Conservation (phyloP, 1,284 basidiomycete genomes). For the Apiotrichum porosum region DNA sequence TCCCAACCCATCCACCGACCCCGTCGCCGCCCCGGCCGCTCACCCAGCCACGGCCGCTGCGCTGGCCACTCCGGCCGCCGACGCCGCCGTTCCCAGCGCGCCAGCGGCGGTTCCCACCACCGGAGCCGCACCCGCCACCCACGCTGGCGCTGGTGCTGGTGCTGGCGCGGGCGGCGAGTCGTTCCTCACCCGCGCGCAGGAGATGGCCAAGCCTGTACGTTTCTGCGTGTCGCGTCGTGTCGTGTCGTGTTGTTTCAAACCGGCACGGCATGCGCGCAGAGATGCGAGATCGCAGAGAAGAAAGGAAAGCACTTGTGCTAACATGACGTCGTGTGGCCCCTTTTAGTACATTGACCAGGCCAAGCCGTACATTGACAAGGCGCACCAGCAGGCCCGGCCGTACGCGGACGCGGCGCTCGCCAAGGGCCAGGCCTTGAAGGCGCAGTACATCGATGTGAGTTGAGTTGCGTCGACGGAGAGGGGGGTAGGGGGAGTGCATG, state of each 20-base stretch:
- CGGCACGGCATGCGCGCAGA: too few species aligned
- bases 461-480: background rate
- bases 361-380: conserved; percentile 30
- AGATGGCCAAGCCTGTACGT: conserved; percentile 35
- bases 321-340: too few species aligned
- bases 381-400: conserved; percentile 28
- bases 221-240: too few species aligned
- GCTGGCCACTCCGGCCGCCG: conserved; percentile 27
- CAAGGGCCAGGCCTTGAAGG: conserved; percentile 38
- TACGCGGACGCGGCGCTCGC: conserved; percentile 40
- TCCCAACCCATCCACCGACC: background rate
- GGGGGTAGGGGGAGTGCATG: background rate
- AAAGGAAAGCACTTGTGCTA: too few species aligned
- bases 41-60: background rate
- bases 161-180: conserved; percentile 27
- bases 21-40: conserved; percentile 3
- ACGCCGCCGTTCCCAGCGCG: conserved; percentile 19
- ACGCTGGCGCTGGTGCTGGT: conserved; percentile 6
- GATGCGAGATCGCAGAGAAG: too few species aligned
- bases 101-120: background rate
- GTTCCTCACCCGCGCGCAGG: conserved; percentile 31
- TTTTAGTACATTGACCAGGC: conserved; percentile 27
- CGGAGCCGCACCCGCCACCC: too few species aligned
- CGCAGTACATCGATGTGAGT: conserved; percentile 40
- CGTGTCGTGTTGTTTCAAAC: background rate